phyloP scores from a whole-genome alignment of 371 early-diverging fungal genomes.

The Rhizopus microsporus region DNA sequence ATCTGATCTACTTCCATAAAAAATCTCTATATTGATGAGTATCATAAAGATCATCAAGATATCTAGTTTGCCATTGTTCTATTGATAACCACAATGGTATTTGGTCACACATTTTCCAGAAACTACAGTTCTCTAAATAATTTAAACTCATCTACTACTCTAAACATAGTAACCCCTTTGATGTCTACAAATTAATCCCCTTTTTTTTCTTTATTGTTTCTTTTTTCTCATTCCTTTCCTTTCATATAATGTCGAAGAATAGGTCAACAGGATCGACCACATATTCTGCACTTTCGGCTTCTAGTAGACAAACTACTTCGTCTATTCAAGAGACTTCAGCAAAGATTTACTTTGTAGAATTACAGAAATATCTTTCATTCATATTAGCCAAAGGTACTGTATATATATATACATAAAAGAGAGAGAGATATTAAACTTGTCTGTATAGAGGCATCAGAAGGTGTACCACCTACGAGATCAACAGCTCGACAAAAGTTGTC shows the following conservation, averaged over 20 bases:
- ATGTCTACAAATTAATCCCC: no score
- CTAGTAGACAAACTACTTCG: conserved; percentile 27
- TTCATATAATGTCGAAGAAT: background rate
- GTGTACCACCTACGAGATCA: conserved; percentile 55
- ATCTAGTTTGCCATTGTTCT: no score
- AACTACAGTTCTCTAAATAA: no score
- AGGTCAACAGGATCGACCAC: background rate
- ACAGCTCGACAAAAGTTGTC: conserved; percentile 87
- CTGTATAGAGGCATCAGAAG: conserved; percentile 45
- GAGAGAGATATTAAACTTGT: background rate
- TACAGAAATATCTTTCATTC: conserved; percentile 33
- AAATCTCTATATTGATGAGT: no score
- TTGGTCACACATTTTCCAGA: no score
- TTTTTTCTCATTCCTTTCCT: background rate
- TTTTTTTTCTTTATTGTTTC: background rate
- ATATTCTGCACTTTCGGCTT: background rate
- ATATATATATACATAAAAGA: background rate
- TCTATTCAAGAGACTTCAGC: conserved; percentile 38
- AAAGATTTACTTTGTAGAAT: conserved; percentile 41
- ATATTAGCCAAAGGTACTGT: conserved; percentile 44
- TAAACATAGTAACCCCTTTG: no score
- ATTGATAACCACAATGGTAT: no score
- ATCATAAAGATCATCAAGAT: no score
- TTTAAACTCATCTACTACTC: no score
- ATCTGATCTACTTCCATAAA: no score